Conservation (phyloP, 164 flowering plant genomes). For the Chimonanthus salicifolius region DNA sequence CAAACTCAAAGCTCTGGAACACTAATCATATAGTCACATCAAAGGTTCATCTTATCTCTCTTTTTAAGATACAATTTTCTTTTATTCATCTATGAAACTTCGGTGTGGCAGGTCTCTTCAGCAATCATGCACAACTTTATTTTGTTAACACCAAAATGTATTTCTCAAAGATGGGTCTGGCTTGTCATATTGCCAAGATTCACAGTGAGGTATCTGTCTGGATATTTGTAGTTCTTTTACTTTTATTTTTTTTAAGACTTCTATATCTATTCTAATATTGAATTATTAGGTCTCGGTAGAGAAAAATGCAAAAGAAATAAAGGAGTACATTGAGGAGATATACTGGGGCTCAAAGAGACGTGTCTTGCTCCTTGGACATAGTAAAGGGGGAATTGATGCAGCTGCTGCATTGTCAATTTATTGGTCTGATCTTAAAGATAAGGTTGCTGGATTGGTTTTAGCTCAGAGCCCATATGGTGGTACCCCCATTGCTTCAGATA, state of each 20-base stretch:
- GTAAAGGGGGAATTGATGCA: slow-evolving; percentile 96
- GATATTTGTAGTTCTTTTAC: not conserved
- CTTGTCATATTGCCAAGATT: slow-evolving; percentile 96
- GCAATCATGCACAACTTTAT: slow-evolving; percentile 97
- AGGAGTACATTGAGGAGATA: slow-evolving; percentile 84
- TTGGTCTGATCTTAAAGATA: slow-evolving; percentile 89
- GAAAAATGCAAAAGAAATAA: slow-evolving; percentile 85
- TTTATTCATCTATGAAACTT: not conserved
- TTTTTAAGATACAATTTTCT: not conserved
- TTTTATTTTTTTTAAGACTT: not conserved
- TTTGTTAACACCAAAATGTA: slow-evolving; percentile 65
- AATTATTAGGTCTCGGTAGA: slow-evolving; percentile 80
- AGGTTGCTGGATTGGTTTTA: slow-evolving; percentile 87
- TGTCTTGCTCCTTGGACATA: slow-evolving; percentile 90
- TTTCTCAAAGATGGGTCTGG: slow-evolving; percentile 90
- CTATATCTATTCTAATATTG: not conserved
- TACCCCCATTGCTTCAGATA: slow-evolving; percentile 91
- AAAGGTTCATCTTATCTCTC: not conserved
- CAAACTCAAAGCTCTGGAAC: not conserved
- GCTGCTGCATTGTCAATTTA: slow-evolving; percentile 93
- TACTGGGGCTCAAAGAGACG: slow-evolving; percentile 89
- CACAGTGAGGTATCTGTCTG: slow-evolving; percentile 81
- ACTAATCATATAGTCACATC: not conserved
- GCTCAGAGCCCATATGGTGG: slow-evolving; percentile 98
- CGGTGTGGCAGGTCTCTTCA: slow-evolving; percentile 71